phyloP scores from a whole-genome alignment of 164 flowering plant species.

The Vitis rupestris region DNA sequence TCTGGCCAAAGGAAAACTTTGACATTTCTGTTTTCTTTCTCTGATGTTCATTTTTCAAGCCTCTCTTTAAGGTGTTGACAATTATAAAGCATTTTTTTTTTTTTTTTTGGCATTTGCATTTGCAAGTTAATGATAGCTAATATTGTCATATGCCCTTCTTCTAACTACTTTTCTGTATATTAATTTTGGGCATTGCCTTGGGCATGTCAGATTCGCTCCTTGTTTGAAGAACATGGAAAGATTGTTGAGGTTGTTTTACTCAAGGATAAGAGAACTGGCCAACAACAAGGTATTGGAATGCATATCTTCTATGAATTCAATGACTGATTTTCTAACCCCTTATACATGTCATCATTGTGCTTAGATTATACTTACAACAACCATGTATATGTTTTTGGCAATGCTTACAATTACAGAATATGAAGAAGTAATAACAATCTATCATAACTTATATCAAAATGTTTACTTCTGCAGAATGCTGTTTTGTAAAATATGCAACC shows the following conservation, averaged over 20 bases:
- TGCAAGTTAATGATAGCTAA: not conserved
- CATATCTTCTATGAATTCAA: not conserved
- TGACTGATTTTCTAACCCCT: not conserved
- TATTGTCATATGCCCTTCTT: no score
- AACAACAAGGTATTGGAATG: constrained; percentile 40
- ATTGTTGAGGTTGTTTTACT: constrained; percentile 51
- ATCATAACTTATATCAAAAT: not conserved
- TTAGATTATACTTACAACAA: not conserved
- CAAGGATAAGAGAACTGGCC: constrained; percentile 51
- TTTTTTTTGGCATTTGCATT: not conserved
- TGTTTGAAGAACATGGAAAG: constrained; percentile 52
- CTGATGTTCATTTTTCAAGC: not conserved
- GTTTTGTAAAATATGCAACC: constrained; percentile 62
- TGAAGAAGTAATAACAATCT: not conserved
- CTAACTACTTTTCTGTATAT: not conserved
- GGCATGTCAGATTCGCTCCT: constrained; percentile 35
- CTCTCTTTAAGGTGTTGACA: not conserved
- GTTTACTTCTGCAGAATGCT: constrained; percentile 35
- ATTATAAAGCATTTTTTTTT: not conserved
- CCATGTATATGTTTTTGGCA: not conserved
- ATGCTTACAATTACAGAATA: not conserved
- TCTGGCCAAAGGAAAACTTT: no score
- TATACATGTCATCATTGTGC: not conserved
- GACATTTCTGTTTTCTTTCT: not conserved
- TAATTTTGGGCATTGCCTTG: not conserved